Evolutionary conservation across 805 yeast genomes (phyloP), one percentile per base, ranked within the genome.

Genomic region (Yamadazyma tumulicola): DNA sequence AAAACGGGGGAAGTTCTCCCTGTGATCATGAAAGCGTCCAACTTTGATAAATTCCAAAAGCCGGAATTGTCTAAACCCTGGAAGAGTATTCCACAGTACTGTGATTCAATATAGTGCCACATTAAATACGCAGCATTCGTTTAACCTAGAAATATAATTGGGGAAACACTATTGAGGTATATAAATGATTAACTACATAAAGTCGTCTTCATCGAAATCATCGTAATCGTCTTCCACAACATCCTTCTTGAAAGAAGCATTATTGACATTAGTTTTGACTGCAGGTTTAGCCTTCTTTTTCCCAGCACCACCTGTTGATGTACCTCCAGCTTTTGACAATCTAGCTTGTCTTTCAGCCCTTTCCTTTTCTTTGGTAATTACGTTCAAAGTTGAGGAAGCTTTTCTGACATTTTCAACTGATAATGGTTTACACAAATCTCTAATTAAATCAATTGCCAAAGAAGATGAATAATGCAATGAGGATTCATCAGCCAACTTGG

Each of bases 251-350:
- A 72, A 72, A 4, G 62, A 56, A 4, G 63, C 56, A 21, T 64
- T 56, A 31, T 76, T 59, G 31, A 62, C 64, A 43, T 66, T 77
- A 34, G 84, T 69, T 57, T 81, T 82, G 29, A 86, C 82, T 37
- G 78, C 62, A 38, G 85, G 82, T 62, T 84, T 83, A 39, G 87
- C 96, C 77, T 89, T 91, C 77, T 84, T 83, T 75, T 89, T 88
- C 63, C 95, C 95, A 24, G 94, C 93, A 57, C 96, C 96, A 51
- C 94, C 94, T 16, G 86, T 76, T 25, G 91, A 77, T 18, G 94
- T 84, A 45, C 91, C 93, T 43, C 93, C 91, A 36, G 85, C 72
- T 57, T 80, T 82, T 49, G 83, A 76, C 51, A 85, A 66, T 59
- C 96, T 79, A 17, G 85, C 87, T 52, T 77, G 85, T 70, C 97